Evolutionary conservation across 345 rosid species (phyloP), one percentile per base, ranked within the genome.

Genomic region (Salix purpurea): DNA sequence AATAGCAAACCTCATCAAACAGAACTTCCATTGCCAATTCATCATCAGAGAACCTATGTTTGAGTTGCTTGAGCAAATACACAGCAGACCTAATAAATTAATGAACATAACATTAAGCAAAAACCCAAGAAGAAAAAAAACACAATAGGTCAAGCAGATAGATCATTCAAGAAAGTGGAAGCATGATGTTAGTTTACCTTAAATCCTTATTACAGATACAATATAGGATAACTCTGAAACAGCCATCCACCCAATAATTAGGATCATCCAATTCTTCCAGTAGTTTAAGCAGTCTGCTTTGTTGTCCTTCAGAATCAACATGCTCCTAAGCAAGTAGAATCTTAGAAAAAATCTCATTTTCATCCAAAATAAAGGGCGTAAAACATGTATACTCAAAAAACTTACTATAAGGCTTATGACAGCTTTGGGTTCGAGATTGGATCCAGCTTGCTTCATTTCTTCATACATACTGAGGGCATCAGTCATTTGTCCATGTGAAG

Each of bases 341-440:
- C 50, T 46, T 64, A 13, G 64, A 40, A 23, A 9, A 21, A 68
- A 65, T 19, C 61, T 62, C 44, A 75, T 74, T 32, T 26, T 15
- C 30, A 7, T 30, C 42, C 32, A 44, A 72, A 42, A 36, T 42
- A 30, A 37, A 19, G 42, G 62, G 54, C 50, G 36, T 34, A 70
- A 28, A 70, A 42, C 18, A 68, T 14, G 68, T 73, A 37, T 5
- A 19, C 6, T 19, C 28, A 42, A 11, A 23, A 70, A 70, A 86
- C 98, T 86, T 87, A 93, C 99, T 66, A 96, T 91, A 71, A 96
- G 90, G 75, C 84, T 44, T 54, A 91, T 73, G 52, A 83, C 83
- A 79, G 91, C 84, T 88, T 86, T 96, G 52, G 96, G 91, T 77
- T 90, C 92, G 76, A 88, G 24, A 40, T 48, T 65, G 44, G 75